Evolutionary conservation across 306 rosid species (phyloP).

Genomic region (Cucurbita argyrosperma): DNA sequence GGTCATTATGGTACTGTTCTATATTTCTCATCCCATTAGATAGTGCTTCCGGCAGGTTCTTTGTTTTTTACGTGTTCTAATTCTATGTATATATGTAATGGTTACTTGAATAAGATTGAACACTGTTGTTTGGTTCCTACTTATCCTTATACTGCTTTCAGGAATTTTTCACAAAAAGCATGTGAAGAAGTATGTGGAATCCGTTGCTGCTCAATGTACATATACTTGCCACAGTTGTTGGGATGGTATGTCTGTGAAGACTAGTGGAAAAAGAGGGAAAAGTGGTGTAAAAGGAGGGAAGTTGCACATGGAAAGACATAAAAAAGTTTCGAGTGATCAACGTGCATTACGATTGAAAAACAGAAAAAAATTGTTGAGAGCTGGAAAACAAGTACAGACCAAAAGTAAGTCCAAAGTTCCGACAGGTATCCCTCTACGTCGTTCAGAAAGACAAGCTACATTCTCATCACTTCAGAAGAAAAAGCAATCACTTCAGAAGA

Average conservation of each 20-base stretch:
- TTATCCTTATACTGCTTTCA: conserved; percentile 13
- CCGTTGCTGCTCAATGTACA: conserved; percentile 24
- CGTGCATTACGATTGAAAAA: conserved; percentile 32
- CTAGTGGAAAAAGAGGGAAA: conserved; percentile 33
- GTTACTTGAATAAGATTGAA: not conserved
- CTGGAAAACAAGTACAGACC: conserved; percentile 30
- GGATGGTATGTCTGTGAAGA: conserved; percentile 23
- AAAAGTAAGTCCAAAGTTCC: conserved; percentile 30
- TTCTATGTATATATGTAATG: too few relatives aligned
- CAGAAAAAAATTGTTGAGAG: conserved; percentile 31
- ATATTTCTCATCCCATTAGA: too few relatives aligned
- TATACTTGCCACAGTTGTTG: conserved; percentile 68
- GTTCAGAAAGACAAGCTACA: conserved; percentile 75
- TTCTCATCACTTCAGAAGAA: conserved; percentile 37
- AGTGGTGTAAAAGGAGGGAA: conserved; percentile 30
- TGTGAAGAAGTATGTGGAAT: conserved; percentile 49
- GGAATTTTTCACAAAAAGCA: conserved; percentile 90
- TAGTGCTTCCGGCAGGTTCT: too few relatives aligned
- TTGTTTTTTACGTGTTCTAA: too few relatives aligned
- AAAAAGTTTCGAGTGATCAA: conserved; percentile 24
- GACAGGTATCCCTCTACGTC: conserved; percentile 60
- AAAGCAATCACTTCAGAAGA: conserved; percentile 32
- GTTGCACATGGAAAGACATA: conserved; percentile 25
- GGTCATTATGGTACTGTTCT: too few relatives aligned
- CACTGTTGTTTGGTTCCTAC: not conserved